Evolutionary conservation across 805 yeast genomes (phyloP).

Genomic region (Suhomyces xylopsoci): DNA sequence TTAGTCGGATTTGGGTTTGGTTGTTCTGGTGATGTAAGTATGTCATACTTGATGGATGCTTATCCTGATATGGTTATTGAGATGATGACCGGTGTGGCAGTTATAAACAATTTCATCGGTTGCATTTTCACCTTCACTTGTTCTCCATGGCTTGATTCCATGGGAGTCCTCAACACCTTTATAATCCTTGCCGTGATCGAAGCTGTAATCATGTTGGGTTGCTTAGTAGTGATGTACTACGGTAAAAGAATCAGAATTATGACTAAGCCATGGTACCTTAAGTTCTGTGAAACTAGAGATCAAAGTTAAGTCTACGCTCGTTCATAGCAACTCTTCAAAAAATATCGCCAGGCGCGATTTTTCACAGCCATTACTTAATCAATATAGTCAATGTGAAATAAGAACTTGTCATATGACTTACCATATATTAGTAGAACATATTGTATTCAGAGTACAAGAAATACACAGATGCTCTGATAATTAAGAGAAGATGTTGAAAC

Average conservation of each 20-base stretch:
- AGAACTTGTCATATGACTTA: background rate
- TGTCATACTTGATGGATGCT: constrained; percentile 64
- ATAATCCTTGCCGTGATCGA: constrained; percentile 60
- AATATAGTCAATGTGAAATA: background rate
- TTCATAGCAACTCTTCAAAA: background rate
- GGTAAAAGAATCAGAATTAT: constrained; percentile 59
- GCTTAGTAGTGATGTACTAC: constrained; percentile 56
- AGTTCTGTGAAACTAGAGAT: constrained; percentile 44
- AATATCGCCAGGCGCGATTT: background rate
- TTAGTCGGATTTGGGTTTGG: constrained; percentile 70
- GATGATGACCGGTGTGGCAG: constrained; percentile 67
- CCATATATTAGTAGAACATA: too few species aligned
- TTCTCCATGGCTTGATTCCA: constrained; percentile 54
- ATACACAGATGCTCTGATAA: background rate
- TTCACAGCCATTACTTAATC: background rate
- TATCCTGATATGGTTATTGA: constrained; percentile 69
- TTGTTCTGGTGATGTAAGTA: constrained; percentile 67
- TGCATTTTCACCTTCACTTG: constrained; percentile 67
- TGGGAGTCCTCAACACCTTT: constrained; percentile 58
- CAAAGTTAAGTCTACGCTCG: background rate
- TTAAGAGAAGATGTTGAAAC: background rate
- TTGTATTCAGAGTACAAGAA: background rate
- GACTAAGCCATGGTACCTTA: constrained; percentile 56
- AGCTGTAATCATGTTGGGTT: constrained; percentile 52
- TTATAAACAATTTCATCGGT: constrained; percentile 62